A percentile compares a stretch with the other conserved stretches of the same genome.
phyloP scores from a whole-genome alignment of 768 basidiomycete genomes.

The Xerocomellus dryophilus region DNA sequence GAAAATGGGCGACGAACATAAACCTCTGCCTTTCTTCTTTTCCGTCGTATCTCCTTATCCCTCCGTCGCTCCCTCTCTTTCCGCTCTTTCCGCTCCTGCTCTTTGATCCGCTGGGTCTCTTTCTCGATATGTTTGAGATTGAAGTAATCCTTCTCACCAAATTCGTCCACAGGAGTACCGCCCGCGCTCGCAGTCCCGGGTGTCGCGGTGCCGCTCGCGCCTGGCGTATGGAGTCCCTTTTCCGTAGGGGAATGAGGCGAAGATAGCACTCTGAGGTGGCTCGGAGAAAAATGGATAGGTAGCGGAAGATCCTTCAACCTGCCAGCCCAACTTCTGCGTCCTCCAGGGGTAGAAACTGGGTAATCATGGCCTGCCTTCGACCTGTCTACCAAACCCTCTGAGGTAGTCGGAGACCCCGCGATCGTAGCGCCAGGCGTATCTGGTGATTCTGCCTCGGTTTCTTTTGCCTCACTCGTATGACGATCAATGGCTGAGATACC shows the following conservation, averaged over 20 bases:
- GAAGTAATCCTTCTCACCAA: slow-evolving; percentile 29
- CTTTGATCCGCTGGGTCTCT: slow-evolving; percentile 19
- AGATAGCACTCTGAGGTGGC: slow-evolving; percentile 15
- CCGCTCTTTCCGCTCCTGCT: slow-evolving; percentile 31
- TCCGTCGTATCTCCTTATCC: slow-evolving; percentile 43
- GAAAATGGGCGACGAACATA: slow-evolving; percentile 49
- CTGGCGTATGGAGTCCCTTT: slow-evolving; percentile 3
- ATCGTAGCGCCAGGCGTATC: slow-evolving; percentile 18
- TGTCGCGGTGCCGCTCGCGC: slow-evolving; percentile 20
- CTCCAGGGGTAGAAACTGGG: slow-evolving; percentile 3
- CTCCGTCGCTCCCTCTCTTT: slow-evolving; percentile 34
- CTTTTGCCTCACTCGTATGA: neutral
- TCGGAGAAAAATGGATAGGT: slow-evolving; percentile 12
- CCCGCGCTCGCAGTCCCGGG: slow-evolving; percentile 15
- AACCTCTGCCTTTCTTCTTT: slow-evolving; percentile 71
- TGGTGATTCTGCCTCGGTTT: slow-evolving; percentile 11
- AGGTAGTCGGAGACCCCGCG: slow-evolving; percentile 16
- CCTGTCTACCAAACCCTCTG: slow-evolving; percentile 1
- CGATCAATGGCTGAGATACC: neutral
- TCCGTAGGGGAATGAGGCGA: slow-evolving; percentile 10
- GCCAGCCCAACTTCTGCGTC: slow-evolving; percentile 34
- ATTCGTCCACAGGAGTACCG: slow-evolving; percentile 19
- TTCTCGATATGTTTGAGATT: slow-evolving; percentile 30
- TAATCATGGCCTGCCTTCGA: neutral
- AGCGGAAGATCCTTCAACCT: slow-evolving; percentile 42